A percentile compares a stretch with the other conserved stretches of the same genome.
These are phyloP conservation scores for Athelia sp. DNA, from an alignment of 1,284 basidiomycete genomes.

Conservation along the genomic window DNA sequence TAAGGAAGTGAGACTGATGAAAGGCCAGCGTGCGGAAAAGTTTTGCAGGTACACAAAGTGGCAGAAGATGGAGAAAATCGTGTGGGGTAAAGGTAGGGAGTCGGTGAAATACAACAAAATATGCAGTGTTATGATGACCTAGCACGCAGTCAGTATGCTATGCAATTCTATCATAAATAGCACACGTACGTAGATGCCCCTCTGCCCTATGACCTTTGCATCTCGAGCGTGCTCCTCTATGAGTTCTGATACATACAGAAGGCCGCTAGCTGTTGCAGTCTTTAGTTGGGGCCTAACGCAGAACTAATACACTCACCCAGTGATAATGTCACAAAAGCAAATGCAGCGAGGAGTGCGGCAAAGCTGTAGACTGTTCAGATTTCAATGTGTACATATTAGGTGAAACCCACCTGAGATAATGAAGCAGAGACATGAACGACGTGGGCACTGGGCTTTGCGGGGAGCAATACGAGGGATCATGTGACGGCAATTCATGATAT, in stretches of 20 bases:
- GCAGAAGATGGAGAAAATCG: slow-evolving; percentile 74
- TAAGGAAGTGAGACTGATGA: slow-evolving; percentile 81
- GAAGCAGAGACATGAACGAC: slow-evolving; percentile 38
- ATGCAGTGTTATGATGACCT: slow-evolving; percentile 80
- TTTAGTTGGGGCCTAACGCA: not conserved
- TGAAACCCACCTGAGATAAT: slow-evolving; percentile 42
- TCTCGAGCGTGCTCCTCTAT: slow-evolving; percentile 87
- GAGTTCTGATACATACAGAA: slow-evolving; percentile 89
- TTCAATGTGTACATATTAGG: not conserved
- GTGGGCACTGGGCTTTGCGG: no score
- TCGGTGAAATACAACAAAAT: slow-evolving; percentile 76
- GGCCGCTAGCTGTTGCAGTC: slow-evolving; percentile 70
- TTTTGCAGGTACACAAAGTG: slow-evolving; percentile 89
- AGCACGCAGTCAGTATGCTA: slow-evolving; percentile 4
- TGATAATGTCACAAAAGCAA: slow-evolving; percentile 77
- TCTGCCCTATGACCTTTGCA: slow-evolving; percentile 77
- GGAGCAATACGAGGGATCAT: no score
- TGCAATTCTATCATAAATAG: slow-evolving; percentile 6
- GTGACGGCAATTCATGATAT: no score
- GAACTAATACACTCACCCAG: slow-evolving; percentile 45
- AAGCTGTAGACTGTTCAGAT: slow-evolving; percentile 38
- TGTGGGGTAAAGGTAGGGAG: slow-evolving; percentile 69
- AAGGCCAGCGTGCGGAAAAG: slow-evolving; percentile 84
- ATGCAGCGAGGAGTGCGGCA: slow-evolving; percentile 60
- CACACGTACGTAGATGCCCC: slow-evolving; percentile 79